A percentile compares a stretch with the other conserved stretches of the same genome.
Evolutionary conservation across 2,329 filamentous ascomycete species (phyloP).

Genomic region (Colletotrichum coccodes): DNA sequence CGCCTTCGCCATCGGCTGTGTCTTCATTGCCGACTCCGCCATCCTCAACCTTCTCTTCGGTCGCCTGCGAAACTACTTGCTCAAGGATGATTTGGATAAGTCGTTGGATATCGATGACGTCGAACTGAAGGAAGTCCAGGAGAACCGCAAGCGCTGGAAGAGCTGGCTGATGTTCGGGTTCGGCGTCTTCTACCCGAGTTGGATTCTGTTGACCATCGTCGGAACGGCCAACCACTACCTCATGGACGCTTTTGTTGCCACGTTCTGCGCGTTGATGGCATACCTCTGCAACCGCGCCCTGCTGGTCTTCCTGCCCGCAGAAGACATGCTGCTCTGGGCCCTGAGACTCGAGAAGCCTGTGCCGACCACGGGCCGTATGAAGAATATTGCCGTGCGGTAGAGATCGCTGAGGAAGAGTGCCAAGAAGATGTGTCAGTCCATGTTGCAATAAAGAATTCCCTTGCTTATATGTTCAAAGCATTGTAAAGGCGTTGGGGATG

Average conservation of each 20-base stretch:
- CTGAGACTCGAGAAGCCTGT: constrained; percentile 72
- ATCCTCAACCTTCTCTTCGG: constrained; percentile 50
- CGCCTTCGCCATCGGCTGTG: constrained; percentile 63
- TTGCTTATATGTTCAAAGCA: constrained; percentile 18
- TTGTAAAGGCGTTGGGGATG: constrained; percentile 27
- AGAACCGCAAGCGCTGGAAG: constrained; percentile 41
- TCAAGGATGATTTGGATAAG: constrained; percentile 30
- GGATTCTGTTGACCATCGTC: constrained; percentile 67
- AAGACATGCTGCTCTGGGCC: constrained; percentile 73
- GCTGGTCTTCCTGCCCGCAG: constrained; percentile 69
- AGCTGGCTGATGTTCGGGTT: constrained; percentile 43
- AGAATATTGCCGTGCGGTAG: constrained; percentile 32
- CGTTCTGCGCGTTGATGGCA: constrained; percentile 67
- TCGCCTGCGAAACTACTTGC: constrained; percentile 36
- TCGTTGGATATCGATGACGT: constrained; percentile 32
- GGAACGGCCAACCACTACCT: constrained; percentile 73
- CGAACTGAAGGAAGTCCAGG: constrained; percentile 33
- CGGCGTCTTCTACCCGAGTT: constrained; percentile 61
- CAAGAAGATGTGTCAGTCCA: neutral
- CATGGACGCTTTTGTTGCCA: constrained; percentile 73
- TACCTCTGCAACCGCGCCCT: constrained; percentile 64
- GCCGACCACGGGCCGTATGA: constrained; percentile 54
- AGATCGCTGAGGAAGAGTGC: neutral
- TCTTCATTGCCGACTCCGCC: constrained; percentile 62
- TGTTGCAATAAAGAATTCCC: neutral